Evolutionary conservation across 2,329 filamentous ascomycete species (phyloP).

Genomic region (Fusarium albosuccineum): DNA sequence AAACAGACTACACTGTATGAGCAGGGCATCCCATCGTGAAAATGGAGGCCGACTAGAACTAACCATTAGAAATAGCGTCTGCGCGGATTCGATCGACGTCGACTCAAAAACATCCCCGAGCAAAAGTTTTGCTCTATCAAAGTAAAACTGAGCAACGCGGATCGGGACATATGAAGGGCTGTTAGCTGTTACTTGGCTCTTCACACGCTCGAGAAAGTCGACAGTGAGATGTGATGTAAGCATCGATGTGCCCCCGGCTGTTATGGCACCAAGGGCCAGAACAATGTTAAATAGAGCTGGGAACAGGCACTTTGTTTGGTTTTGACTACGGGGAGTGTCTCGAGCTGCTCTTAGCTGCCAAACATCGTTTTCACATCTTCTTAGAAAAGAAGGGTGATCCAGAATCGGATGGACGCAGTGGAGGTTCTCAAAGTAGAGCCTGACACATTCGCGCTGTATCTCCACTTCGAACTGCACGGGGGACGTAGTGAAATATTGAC

Average conservation of each 20-base stretch:
- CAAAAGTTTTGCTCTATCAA: conserved; percentile 12
- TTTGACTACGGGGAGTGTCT: not conserved
- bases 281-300: conserved; percentile 20
- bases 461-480: conserved; percentile 6
- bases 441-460: conserved; percentile 15
- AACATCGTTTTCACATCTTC: conserved; percentile 12
- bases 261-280: conserved; percentile 21
- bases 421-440: conserved; percentile 19
- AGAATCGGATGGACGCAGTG: conserved; percentile 25
- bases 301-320: conserved; percentile 6
- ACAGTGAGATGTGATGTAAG: conserved; percentile 8
- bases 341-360: not conserved
- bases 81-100: conserved; percentile 18
- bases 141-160: conserved; percentile 14
- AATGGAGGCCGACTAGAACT: not conserved
- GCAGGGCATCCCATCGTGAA: not conserved
- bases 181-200: not conserved
- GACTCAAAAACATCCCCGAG: conserved; percentile 21
- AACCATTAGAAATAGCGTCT: conserved; percentile 27
- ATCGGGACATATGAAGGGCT: conserved; percentile 8
- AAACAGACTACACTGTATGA: conserved; percentile 8
- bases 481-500: not conserved
- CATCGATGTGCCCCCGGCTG: conserved; percentile 6
- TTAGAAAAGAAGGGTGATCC: conserved; percentile 13
- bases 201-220: conserved; percentile 2